A percentile compares a stretch with the other conserved stretches of the same genome.
Conservation (phyloP, 2,329 filamentous ascomycete genomes). For the Pseudogymnoascus sp. region DNA sequence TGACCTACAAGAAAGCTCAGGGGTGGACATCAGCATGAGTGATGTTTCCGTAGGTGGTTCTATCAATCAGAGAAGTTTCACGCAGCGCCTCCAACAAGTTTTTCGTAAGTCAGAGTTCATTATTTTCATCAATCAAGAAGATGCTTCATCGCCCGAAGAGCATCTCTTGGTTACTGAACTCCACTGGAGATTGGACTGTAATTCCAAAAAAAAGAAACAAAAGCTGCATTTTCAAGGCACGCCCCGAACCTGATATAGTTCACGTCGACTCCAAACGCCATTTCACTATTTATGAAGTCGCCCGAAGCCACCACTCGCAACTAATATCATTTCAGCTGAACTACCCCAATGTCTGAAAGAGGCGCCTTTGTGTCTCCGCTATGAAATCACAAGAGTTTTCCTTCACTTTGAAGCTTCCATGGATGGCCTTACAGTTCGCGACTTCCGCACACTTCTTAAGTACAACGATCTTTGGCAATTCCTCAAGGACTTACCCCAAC, state of each 20-base stretch:
- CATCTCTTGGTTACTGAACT: neutral
- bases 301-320: neutral
- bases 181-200: neutral
- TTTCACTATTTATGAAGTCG: neutral
- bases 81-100: constrained; percentile 12
- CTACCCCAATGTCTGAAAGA: constrained; percentile 16
- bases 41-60: constrained; percentile 11
- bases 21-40: neutral
- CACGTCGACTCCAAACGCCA: neutral
- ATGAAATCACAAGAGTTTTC: constrained; percentile 26
- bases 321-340: constrained; percentile 13
- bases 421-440: constrained; percentile 3
- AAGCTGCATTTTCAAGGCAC: neutral
- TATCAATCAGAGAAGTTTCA: constrained; percentile 6
- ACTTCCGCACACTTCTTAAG: constrained; percentile 20
- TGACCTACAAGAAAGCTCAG: neutral
- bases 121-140: neutral
- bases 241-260: neutral
- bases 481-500: constrained; percentile 32
- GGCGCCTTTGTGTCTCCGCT: constrained; percentile 18
- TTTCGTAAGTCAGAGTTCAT: constrained; percentile 15
- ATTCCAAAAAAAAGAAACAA: too few relatives aligned
- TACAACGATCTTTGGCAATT: constrained; percentile 36
- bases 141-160: too few relatives aligned
- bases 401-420: constrained; percentile 20